Base-by-base conservation (phyloP, 345 rosid genomes). In the Cochlearia excelsa region DNA sequence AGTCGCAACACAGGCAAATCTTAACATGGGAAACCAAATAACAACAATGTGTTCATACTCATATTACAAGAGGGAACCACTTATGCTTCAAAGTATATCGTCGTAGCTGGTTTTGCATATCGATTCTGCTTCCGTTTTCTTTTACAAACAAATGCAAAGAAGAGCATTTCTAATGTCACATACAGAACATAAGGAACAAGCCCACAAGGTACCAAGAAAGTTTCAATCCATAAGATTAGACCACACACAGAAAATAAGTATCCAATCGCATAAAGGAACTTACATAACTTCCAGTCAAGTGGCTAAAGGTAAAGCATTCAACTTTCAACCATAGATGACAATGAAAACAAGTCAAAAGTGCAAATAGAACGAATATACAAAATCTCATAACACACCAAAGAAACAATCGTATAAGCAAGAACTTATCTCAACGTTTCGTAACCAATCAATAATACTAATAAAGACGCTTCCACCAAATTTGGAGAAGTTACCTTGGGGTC, bases 401-500 rank as follows among this genome's bases (percentile, higher is more conserved):
- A 66, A 29, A 44, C n/a, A 30, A 45, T 59, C 29, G 26, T 16
- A 16, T 26, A 10, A 39, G 26, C 46, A 16, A 53, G 23, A 0
- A 3, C n/a, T 7, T 11, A 7, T 10, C 46, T 35, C 51, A 49
- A 34, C 11, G 7, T 9, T 51, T 45, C 7, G 47, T 35, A 50
- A 42, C 16, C 40, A 67, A 57, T 56, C 51, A 60, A 16, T 16
- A 16, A 16, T 16, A 16, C 23, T 16, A 16, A 16, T 16, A 16
- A 16, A 16, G 23, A 16, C 23, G 23, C 23, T 16, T 16, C 23
- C 23, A 16, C 23, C 23, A 16, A 16, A 16, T 16, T 16, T 16
- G 23, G 46, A 59, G 39, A 57, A 35, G 40, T 30, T 16, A 88
- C 99, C 99, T 93, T 87, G 65, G 99, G 81, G 65, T 89, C 79